Evolutionary conservation across 2,329 filamentous ascomycete genomes (phyloP).

Genomic region (Triangularia setosa): DNA sequence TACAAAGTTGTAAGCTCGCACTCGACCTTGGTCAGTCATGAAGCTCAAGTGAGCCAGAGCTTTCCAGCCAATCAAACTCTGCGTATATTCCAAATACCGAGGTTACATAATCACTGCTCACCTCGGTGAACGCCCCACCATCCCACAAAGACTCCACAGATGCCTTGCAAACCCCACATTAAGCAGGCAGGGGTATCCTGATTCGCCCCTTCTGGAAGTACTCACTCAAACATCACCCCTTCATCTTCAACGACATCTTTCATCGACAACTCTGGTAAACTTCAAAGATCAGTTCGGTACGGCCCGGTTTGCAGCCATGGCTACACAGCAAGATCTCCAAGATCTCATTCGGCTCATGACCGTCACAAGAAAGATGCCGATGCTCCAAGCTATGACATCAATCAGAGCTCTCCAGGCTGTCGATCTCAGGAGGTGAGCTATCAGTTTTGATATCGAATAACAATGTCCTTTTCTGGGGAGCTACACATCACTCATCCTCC

Average conservation of each 20-base stretch:
- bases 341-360: slow-evolving; percentile 59
- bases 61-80: neutral
- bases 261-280: neutral
- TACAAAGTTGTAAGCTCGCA: neutral
- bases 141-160: neutral
- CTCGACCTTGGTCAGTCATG: neutral
- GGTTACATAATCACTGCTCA: neutral
- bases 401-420: slow-evolving; percentile 54
- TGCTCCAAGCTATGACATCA: slow-evolving; percentile 56
- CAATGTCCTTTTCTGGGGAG: slow-evolving; percentile 1
- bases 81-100: neutral
- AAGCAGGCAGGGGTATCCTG: neutral
- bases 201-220: neutral
- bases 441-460: slow-evolving; percentile 15
- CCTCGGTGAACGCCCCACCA: neutral
- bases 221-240: neutral
- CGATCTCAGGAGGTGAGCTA: slow-evolving; percentile 52
- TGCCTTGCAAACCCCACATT: neutral
- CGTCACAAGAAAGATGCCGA: slow-evolving; percentile 50
- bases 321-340: slow-evolving; percentile 56
- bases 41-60: neutral
- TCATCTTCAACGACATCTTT: neutral
- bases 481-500: slow-evolving; percentile 1
- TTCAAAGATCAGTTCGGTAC: neutral
- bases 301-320: slow-evolving; percentile 37